phyloP scores from a whole-genome alignment of 1,139 yeast species.

The Sugiyamaella japonica region DNA sequence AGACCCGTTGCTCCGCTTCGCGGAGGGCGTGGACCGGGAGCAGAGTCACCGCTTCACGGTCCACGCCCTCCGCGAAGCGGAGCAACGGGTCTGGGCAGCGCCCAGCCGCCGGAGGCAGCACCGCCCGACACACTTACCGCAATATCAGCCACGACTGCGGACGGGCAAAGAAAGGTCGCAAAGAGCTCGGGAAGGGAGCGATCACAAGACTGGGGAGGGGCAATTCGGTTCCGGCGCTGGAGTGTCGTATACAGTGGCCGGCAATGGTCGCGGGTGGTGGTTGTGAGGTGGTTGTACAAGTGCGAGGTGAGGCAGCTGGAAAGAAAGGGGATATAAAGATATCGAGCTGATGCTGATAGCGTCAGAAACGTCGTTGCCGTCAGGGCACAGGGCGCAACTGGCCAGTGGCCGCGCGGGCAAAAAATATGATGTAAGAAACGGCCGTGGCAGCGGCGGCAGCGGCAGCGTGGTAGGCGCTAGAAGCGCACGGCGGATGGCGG shows the following conservation, averaged over 20 bases:
- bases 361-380: too few species aligned
- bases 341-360: too few species aligned
- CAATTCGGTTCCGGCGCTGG: too few species aligned
- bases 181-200: background rate
- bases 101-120: background rate
- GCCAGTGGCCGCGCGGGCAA: slow-evolving; percentile 1
- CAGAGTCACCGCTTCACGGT: too few species aligned
- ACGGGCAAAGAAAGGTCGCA: background rate
- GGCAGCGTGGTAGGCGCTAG: background rate
- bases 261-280: background rate
- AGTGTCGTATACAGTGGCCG: background rate
- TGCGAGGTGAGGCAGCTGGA: background rate
- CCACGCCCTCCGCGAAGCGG: background rate
- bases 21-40: background rate
- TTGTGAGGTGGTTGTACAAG: background rate
- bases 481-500: background rate
- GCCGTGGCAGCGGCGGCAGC: background rate
- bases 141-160: background rate
- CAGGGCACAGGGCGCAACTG: background rate
- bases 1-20: slow-evolving; percentile 1
- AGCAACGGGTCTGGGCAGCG: background rate
- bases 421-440: background rate
- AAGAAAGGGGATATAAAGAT: background rate
- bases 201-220: too few species aligned
- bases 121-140: background rate